Conservation (phyloP, 345 rosid species). For the Brassica cretica region DNA sequence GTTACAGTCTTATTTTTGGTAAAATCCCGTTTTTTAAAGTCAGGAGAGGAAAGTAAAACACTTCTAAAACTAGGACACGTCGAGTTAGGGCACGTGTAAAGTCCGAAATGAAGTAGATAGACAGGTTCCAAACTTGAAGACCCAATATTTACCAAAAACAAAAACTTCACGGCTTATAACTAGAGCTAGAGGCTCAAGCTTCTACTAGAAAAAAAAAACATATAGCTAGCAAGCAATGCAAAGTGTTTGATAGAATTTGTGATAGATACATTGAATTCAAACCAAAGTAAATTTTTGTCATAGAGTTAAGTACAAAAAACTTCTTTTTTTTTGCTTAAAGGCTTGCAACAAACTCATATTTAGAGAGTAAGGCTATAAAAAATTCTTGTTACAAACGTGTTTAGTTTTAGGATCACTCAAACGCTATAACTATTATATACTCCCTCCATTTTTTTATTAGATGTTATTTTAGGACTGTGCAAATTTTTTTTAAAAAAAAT, state of each 20-base stretch:
- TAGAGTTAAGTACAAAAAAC: too few relatives aligned
- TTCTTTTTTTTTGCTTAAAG: too few relatives aligned
- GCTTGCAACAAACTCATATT: too few relatives aligned
- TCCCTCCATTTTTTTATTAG: too few relatives aligned
- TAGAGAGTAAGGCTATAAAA: neutral
- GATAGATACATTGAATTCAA: neutral
- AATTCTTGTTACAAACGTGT: neutral
- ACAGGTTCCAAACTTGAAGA: neutral
- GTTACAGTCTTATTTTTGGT: too few relatives aligned
- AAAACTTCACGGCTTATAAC: neutral
- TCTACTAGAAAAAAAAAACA: neutral
- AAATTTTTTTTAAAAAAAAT: neutral
- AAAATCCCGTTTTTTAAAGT: too few relatives aligned
- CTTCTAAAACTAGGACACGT: conserved; percentile 27
- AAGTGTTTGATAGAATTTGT: neutral
- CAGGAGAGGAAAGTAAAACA: neutral
- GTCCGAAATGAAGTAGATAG: conserved; percentile 1
- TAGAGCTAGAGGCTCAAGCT: neutral
- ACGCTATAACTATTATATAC: neutral
- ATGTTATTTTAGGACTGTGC: too few relatives aligned
- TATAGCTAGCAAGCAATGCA: neutral
- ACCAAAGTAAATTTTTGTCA: too few relatives aligned
- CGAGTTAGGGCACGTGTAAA: conserved; percentile 12
- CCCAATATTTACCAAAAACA: neutral
- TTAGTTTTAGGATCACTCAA: neutral